Base-by-base conservation (phyloP, 1,139 yeast species). In the Yamadazyma dendronema region DNA sequence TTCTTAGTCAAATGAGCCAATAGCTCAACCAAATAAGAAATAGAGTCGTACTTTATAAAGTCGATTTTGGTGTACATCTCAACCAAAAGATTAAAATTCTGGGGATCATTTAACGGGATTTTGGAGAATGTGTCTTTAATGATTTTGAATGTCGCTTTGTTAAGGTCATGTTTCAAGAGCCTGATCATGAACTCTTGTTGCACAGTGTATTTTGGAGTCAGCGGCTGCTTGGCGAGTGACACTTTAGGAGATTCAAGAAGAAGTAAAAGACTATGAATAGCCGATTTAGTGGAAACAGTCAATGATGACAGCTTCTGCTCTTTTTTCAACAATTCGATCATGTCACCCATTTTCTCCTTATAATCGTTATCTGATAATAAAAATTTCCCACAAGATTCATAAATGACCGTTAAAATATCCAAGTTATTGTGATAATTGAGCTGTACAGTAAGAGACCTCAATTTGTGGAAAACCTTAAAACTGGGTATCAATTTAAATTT, bases 401-500 rank as follows among this genome's bases (percentile, higher is more conserved):
- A 81, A 36, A 88, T 64, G 8, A 82, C 71, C 7, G 78, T 68
- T 36, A 86, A 60, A 10, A 83, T 74, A 49, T 84, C 94, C 39
- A 84, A 71, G 49, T 83, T 84, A 46, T 76, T 75, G 0, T 76
- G 66, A 3, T 60, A 63, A 2, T 25, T 15, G 36, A 84, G 58
- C 40, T 74, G 72, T 40, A 77, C 43, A 1, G 83, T 76, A 43
- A 84, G 61, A 2, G 70, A 62, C 44, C 84, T 67, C 37, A 84
- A 74, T 53, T 80, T 84, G 57, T 88, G 92, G 56, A 88, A 84
- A 4, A 83, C 70, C 38, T 83, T 69, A 57, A 78, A 84, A 15
- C 69, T 65, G 0, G 95, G 94, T n/a, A 89, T 68, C 47, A 88
- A 57, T 46, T 77, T 79, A 57, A 89, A 90, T 54, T 86, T 87